Percentiles rank a stretch among this genome's conserved stretches.
Conservation (phyloP, 768 basidiomycete genomes). For the Podaxis pistillaris region DNA sequence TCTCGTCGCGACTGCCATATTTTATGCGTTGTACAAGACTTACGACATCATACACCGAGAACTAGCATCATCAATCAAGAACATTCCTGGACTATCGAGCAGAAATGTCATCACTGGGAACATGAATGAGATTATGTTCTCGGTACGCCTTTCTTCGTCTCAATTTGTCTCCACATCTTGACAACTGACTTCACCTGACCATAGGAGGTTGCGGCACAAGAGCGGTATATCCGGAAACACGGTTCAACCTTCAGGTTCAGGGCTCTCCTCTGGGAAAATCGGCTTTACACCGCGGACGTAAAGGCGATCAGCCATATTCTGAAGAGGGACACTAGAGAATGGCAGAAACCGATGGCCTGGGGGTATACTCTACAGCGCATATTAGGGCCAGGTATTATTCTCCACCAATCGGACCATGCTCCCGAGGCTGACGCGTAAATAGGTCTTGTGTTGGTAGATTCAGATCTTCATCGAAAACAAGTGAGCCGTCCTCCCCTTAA, state of each 20-base stretch:
- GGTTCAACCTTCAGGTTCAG: constrained; percentile 14
- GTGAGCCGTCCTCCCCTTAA: constrained; percentile 20
- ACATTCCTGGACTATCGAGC: constrained; percentile 14
- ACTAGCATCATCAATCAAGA: constrained; percentile 15
- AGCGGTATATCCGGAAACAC: not conserved
- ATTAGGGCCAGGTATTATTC: constrained; percentile 37
- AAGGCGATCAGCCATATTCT: constrained; percentile 64
- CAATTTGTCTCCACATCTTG: not conserved
- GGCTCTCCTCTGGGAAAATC: constrained; percentile 17
- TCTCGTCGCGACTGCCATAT: not conserved
- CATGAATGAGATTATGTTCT: constrained; percentile 3
- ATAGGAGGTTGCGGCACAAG: not conserved
- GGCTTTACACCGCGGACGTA: constrained; percentile 56
- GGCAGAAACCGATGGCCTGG: constrained; percentile 48
- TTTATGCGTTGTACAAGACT: not conserved
- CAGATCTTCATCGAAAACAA: constrained; percentile 41
- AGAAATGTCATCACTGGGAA: constrained; percentile 1
- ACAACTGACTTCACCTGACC: not conserved
- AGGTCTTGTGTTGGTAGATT: constrained; percentile 52
- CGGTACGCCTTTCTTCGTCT: not conserved
- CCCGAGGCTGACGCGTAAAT: not conserved
- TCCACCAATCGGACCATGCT: not conserved
- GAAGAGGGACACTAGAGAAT: constrained; percentile 45
- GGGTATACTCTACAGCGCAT: constrained; percentile 37
- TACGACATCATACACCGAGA: constrained; percentile 11